phyloP scores from a whole-genome alignment of 2,329 filamentous ascomycete genomes.

The Aspergillus carbonarius region DNA sequence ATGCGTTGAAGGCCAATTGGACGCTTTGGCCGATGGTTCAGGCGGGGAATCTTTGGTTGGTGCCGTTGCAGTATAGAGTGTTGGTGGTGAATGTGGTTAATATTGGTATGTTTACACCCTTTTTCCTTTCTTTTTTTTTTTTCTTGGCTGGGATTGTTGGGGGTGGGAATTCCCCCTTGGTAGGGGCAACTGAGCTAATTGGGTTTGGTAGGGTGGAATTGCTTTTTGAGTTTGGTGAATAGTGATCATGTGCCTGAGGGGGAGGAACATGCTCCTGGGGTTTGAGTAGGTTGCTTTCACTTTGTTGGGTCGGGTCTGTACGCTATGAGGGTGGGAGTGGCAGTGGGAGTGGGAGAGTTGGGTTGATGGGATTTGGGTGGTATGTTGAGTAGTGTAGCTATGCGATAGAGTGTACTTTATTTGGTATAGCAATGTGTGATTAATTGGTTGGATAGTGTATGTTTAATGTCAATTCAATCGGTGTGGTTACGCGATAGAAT shows the following conservation, averaged over 20 bases:
- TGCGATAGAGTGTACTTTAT: too few relatives aligned
- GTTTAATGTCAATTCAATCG: too few relatives aligned
- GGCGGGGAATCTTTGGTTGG: conserved; percentile 13
- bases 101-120: conserved; percentile 10
- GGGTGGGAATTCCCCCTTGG: too few relatives aligned
- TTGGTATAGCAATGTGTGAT: too few relatives aligned
- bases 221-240: conserved; percentile 19
- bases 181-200: not conserved
- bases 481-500: too few relatives aligned
- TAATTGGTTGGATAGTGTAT: too few relatives aligned
- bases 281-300: not conserved
- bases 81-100: conserved; percentile 18
- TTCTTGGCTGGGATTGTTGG: too few relatives aligned
- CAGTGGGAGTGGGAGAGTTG: not conserved
- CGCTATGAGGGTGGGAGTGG: not conserved
- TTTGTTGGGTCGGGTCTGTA: not conserved
- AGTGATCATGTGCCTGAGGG: conserved; percentile 1
- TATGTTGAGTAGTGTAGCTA: too few relatives aligned
- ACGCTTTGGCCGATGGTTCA: conserved; percentile 17
- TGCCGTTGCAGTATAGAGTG: conserved; percentile 17
- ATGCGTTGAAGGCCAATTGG: conserved; percentile 18
- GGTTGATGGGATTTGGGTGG: not conserved
- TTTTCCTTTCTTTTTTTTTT: too few relatives aligned
- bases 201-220: conserved; percentile 15
- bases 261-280: not conserved